phyloP scores from a whole-genome alignment of 1,284 basidiomycete species.

The Cryptococcus neoformans region DNA sequence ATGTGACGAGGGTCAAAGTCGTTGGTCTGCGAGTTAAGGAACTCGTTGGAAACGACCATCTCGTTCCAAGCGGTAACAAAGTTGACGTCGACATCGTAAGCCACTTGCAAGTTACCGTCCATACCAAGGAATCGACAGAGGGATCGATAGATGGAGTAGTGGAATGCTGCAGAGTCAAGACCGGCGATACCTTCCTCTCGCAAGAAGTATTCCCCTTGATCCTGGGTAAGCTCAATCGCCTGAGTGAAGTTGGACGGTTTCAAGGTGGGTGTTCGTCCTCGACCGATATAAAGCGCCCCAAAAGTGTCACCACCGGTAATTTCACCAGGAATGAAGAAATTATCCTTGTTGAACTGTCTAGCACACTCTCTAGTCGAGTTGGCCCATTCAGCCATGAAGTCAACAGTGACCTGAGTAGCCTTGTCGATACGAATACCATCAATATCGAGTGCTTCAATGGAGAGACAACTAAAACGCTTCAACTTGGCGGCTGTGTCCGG shows the following conservation, averaged over 20 bases:
- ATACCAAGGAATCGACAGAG: slow-evolving; percentile 81
- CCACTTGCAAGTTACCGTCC: slow-evolving; percentile 86
- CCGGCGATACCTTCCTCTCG: slow-evolving; percentile 61
- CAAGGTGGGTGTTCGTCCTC: slow-evolving; percentile 69
- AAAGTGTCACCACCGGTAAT: slow-evolving; percentile 92
- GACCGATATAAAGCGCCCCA: slow-evolving; percentile 78
- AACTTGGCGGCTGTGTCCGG: slow-evolving; percentile 71
- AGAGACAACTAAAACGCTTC: slow-evolving; percentile 73
- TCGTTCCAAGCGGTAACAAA: slow-evolving; percentile 84
- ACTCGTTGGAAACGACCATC: slow-evolving; percentile 82
- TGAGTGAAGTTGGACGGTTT: slow-evolving; percentile 60
- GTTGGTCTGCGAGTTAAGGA: slow-evolving; percentile 68
- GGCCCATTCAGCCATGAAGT: slow-evolving; percentile 72
- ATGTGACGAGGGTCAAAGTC: slow-evolving; percentile 76
- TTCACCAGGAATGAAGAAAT: slow-evolving; percentile 87
- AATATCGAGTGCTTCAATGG: slow-evolving; percentile 77
- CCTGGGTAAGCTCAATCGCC: slow-evolving; percentile 58
- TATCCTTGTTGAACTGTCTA: slow-evolving; percentile 64
- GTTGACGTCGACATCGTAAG: slow-evolving; percentile 74
- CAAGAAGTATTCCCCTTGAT: slow-evolving; percentile 70
- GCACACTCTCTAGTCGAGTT: slow-evolving; percentile 71
- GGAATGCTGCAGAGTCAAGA: slow-evolving; percentile 78
- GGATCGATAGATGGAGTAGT: slow-evolving; percentile 85
- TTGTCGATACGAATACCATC: slow-evolving; percentile 94
- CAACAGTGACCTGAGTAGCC: slow-evolving; percentile 81